A percentile compares a stretch with the other conserved stretches of the same genome.
Conservation (phyloP, 768 basidiomycete species). For the Tephrocybe sp. region DNA sequence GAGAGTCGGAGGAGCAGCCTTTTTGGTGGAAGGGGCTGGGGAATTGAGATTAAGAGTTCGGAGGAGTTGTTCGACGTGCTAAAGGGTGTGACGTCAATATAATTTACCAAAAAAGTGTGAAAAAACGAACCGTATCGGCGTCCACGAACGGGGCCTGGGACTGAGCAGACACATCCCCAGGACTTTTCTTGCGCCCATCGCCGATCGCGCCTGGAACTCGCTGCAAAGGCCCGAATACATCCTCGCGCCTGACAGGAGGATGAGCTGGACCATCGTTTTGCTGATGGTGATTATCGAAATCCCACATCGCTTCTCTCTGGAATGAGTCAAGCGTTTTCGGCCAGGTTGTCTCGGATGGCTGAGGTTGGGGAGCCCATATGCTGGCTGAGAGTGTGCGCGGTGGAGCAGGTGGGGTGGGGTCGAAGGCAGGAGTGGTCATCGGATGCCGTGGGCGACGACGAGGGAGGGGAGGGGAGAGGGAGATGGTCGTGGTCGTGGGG, state of each 20-base stretch:
- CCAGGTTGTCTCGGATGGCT: slow-evolving; percentile 65
- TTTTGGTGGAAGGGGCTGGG: slow-evolving; percentile 50
- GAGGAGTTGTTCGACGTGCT: slow-evolving; percentile 81
- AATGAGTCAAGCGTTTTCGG: slow-evolving; percentile 64
- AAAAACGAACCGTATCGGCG: slow-evolving; percentile 21
- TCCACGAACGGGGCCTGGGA: neutral
- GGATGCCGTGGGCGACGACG: neutral
- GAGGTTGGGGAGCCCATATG: slow-evolving; percentile 84
- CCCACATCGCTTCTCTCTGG: slow-evolving; percentile 28
- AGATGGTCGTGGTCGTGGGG: too few relatives aligned
- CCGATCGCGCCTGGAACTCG: slow-evolving; percentile 65
- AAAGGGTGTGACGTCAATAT: neutral
- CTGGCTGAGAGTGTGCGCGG: slow-evolving; percentile 47
- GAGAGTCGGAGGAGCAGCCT: slow-evolving; percentile 31
- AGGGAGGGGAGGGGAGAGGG: too few relatives aligned
- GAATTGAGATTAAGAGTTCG: slow-evolving; percentile 79
- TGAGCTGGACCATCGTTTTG: slow-evolving; percentile 18
- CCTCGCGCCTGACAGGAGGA: slow-evolving; percentile 42
- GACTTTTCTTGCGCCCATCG: slow-evolving; percentile 68
- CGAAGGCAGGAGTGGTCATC: slow-evolving; percentile 22
- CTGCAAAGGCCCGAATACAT: slow-evolving; percentile 60
- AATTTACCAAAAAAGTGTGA: neutral
- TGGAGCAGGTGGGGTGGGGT: slow-evolving; percentile 33
- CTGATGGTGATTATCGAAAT: slow-evolving; percentile 43
- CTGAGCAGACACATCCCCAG: slow-evolving; percentile 38